Evolutionary conservation across 805 yeast genomes (phyloP), one percentile per base, ranked within the genome.

Genomic region (Candida maesae): DNA sequence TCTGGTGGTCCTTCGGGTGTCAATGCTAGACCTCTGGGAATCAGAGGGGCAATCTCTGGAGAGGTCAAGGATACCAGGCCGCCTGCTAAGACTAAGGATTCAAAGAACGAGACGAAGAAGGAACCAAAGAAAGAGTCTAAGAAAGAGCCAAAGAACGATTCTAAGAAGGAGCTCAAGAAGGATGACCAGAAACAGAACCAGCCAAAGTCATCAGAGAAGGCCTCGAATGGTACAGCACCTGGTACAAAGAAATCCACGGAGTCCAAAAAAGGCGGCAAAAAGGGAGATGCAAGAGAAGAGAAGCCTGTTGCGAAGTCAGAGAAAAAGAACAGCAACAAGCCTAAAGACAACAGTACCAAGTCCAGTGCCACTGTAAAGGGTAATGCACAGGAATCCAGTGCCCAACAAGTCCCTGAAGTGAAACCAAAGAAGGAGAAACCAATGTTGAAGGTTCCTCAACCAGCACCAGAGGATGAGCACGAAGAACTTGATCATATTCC

Each of bases 401-500:
- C 40, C 6, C 23, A 16, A 10, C 40, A 30, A 27, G 18, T 21
- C 4, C 26, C 38, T 12, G 15, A 33, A 7, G n/a, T 32, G 4
- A 13, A 23, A 10, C 29, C 38, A 16, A 45, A 33, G 23, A 32
- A 31, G 25, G 40, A 33, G 23, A 42, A 40, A 27, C 45, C 45
- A 25, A 33, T 45, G 42, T 43, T 45, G 18, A 45, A 41, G 40
- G 38, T 45, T 11, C 48, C 48, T 17, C 25, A 40, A 13, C 26
- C 2, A 2, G 16, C 45, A 13, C 38, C 36, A 8, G 46, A 44
- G 10, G 52, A 52, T 10, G 55, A 52, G 14, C 52, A 47, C 37
- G 59, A 55, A 36, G 59, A 55, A 17, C 42, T 39, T 20, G 59
- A 49, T 17, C 56, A 55, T 31, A 52, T 50, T 33, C 59, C 59